Evolutionary conservation across 1,284 basidiomycete genomes (phyloP).

Genomic region (Malassezia obtusa): DNA sequence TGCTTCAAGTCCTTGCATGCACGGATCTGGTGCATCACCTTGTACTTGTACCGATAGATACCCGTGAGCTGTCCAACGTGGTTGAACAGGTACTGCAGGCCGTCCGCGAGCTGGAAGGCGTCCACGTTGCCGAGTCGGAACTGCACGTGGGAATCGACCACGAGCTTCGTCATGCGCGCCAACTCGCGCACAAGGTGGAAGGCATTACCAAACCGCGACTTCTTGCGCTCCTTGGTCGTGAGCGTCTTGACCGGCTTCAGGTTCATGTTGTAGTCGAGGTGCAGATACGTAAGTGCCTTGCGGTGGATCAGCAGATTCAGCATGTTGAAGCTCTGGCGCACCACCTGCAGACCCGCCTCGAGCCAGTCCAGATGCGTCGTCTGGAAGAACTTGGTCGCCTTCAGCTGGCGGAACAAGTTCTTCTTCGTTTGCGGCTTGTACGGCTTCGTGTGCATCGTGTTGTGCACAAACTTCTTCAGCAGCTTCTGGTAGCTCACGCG

Average conservation of each 20-base stretch:
- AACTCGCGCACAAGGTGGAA: slow-evolving; percentile 97
- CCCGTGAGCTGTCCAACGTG: slow-evolving; percentile 97
- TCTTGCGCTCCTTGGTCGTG: slow-evolving; percentile 98
- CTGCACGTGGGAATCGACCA: slow-evolving; percentile 97
- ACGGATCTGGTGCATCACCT: slow-evolving; percentile 98
- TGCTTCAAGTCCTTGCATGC: slow-evolving; percentile 95
- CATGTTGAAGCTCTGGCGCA: slow-evolving; percentile 99
- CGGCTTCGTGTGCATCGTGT: slow-evolving; percentile 74
- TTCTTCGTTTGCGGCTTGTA: slow-evolving; percentile 98
- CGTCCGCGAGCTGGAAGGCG: slow-evolving; percentile 97
- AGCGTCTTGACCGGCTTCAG: slow-evolving; percentile 96
- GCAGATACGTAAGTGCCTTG: slow-evolving; percentile 92
- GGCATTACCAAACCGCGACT: slow-evolving; percentile 98
- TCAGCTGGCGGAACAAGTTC: slow-evolving; percentile 87
- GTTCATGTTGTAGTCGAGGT: slow-evolving; percentile 89
- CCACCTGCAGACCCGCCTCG: slow-evolving; percentile 95
- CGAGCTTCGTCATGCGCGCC: slow-evolving; percentile 88
- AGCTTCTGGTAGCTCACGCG: slow-evolving; percentile 99
- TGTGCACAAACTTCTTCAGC: slow-evolving; percentile 89
- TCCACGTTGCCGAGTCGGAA: slow-evolving; percentile 97
- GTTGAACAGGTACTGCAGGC: slow-evolving; percentile 92
- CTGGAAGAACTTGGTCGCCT: slow-evolving; percentile 99
- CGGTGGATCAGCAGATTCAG: slow-evolving; percentile 95
- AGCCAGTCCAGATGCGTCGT: slow-evolving; percentile 97
- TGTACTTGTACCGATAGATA: slow-evolving; percentile 98